phyloP scores from a whole-genome alignment of 345 rosid genomes.

The Aquilaria yunnanensis region DNA sequence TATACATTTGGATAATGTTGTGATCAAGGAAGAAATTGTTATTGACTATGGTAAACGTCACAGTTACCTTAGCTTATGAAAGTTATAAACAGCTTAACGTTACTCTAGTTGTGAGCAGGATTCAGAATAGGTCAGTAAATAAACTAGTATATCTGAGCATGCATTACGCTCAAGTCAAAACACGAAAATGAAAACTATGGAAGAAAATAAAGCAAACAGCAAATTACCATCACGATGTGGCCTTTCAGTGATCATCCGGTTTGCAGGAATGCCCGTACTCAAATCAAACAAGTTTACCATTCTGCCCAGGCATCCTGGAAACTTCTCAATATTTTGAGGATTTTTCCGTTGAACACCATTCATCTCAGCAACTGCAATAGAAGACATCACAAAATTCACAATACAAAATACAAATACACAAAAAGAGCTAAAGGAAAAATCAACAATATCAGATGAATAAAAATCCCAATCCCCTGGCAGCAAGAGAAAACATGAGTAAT shows the following conservation, averaged over 20 bases:
- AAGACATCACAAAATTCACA: constrained; percentile 12
- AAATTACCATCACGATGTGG: constrained; percentile 57
- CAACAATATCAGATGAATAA: not conserved
- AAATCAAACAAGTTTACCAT: constrained; percentile 65
- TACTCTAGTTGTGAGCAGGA: too few species aligned
- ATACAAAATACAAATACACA: not conserved
- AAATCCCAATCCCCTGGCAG: not conserved
- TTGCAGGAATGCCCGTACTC: constrained; percentile 43
- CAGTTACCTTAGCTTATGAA: too few species aligned
- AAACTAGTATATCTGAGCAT: too few species aligned
- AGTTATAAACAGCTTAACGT: too few species aligned
- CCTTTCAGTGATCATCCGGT: constrained; percentile 38
- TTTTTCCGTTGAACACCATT: constrained; percentile 42
- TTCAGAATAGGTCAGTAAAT: too few species aligned
- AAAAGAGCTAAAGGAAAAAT: not conserved
- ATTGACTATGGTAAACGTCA: too few species aligned
- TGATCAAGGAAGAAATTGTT: too few species aligned
- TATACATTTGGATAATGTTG: too few species aligned
- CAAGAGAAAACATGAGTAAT: not conserved
- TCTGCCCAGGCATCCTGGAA: constrained; percentile 59
- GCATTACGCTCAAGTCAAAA: too few species aligned
- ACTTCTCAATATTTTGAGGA: constrained; percentile 41
- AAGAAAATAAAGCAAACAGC: not conserved
- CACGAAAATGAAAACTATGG: not conserved
- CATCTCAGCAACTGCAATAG: constrained; percentile 51